These are phyloP conservation scores for Amauroascus verrucosus DNA, from an alignment of 2,329 filamentous ascomycete species.

Conservation along the genomic window DNA sequence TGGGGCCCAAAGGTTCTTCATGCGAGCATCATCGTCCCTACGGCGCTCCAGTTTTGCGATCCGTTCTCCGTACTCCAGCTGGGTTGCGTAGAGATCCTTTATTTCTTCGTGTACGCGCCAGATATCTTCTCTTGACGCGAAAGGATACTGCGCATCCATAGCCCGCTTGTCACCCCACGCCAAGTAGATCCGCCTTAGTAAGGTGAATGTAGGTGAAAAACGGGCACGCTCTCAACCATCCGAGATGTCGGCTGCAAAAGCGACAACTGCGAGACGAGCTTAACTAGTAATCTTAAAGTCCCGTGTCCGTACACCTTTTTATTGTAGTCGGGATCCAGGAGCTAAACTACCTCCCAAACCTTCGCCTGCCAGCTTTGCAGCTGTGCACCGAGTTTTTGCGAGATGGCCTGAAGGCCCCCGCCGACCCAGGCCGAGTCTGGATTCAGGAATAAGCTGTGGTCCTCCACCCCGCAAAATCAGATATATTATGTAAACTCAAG, in stretches of 20 bases:
- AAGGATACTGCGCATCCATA: conserved; percentile 56
- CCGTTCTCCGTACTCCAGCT: conserved; percentile 52
- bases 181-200: not conserved
- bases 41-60: conserved; percentile 52
- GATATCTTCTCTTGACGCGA: conserved; percentile 54
- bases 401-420: conserved; percentile 32
- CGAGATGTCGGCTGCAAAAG: not conserved
- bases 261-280: not conserved
- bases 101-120: conserved; percentile 56
- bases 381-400: conserved; percentile 23
- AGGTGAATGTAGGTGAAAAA: not conserved
- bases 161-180: conserved; percentile 8
- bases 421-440: conserved; percentile 21
- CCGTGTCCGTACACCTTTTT: not conserved
- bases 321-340: not conserved
- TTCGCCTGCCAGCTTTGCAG: conserved; percentile 28
- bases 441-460: not conserved
- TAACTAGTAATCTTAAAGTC: not conserved
- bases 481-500: conserved; percentile 2
- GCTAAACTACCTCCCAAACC: conserved; percentile 12
- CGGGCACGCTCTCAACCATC: not conserved
- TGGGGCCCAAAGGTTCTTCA: conserved; percentile 81
- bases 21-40: conserved; percentile 51
- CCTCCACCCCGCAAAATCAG: not conserved
- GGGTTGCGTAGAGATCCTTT: conserved; percentile 49